phyloP scores from a whole-genome alignment of 257 asterid genomes.

The Cruciata laevipes region DNA sequence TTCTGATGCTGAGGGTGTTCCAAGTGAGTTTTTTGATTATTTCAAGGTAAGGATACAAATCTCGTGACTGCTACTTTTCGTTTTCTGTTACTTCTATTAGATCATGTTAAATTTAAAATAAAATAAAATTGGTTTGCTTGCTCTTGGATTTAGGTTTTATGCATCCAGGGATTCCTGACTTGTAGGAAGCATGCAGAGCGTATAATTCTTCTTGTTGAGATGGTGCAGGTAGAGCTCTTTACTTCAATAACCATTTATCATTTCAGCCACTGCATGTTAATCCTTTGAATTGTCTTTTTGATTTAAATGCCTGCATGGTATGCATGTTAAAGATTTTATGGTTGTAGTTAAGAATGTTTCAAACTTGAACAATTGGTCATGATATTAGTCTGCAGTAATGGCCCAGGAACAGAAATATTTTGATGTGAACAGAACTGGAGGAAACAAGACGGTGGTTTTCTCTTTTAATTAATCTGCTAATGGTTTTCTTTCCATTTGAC shows the following conservation, averaged over 20 bases:
- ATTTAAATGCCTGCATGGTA: background rate
- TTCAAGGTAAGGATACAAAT: conserved; percentile 53
- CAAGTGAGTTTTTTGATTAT: conserved; percentile 97
- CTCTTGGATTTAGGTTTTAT: conserved; percentile 40
- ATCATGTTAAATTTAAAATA: too few species aligned
- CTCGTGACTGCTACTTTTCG: background rate
- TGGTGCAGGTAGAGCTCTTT: conserved; percentile 63
- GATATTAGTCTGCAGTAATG: background rate
- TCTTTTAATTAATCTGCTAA: background rate
- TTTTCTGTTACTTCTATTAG: background rate
- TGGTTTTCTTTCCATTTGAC: background rate
- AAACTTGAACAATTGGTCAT: background rate
- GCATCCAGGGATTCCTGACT: conserved; percentile 94
- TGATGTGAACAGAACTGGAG: background rate
- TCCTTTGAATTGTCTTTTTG: too few species aligned
- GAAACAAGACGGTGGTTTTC: background rate
- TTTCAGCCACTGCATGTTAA: background rate
- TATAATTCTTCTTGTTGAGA: conserved; percentile 93
- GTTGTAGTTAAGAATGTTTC: background rate
- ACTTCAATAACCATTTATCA: background rate
- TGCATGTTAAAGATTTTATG: background rate
- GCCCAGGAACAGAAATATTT: background rate
- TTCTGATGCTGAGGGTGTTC: conserved; percentile 98
- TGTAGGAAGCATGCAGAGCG: conserved; percentile 98
- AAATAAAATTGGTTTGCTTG: too few species aligned